Evolutionary conservation across 345 rosid genomes (phyloP).

Genomic region (Eucalyptus sp.): DNA sequence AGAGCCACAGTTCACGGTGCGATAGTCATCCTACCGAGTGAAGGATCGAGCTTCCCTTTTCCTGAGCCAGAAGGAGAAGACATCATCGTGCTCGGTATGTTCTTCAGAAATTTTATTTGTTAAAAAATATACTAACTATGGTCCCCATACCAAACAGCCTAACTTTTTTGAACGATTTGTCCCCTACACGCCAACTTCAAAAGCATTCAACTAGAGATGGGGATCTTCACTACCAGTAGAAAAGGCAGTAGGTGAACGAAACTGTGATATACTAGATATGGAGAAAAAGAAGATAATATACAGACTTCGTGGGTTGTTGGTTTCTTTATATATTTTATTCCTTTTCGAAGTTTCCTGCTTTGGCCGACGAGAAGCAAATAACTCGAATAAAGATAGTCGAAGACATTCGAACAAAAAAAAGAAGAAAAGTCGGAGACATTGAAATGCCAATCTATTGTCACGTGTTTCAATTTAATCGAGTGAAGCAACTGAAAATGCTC

Average conservation of each 20-base stretch:
- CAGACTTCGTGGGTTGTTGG: background rate
- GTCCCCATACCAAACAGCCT: background rate
- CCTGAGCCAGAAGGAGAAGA: constrained; percentile 19
- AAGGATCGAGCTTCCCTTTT: constrained; percentile 9
- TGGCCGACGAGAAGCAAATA: too few species aligned
- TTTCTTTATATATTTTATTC: too few species aligned
- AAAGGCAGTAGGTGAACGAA: background rate
- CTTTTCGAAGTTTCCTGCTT: too few species aligned
- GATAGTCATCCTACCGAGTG: constrained; percentile 7
- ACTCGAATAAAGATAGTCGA: too few species aligned
- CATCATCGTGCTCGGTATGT: constrained; percentile 10
- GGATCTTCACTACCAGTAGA: background rate
- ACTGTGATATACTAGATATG: background rate
- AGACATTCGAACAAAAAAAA: too few species aligned
- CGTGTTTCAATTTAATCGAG: background rate
- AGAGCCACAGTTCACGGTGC: constrained; percentile 37
- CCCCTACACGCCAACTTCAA: background rate
- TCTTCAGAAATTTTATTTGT: background rate
- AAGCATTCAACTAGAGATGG: background rate
- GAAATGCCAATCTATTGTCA: background rate
- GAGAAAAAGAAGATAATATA: background rate
- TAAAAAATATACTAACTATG: background rate
- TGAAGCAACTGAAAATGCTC: background rate
- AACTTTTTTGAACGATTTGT: background rate
- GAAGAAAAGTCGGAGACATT: too few species aligned